Conservation (phyloP, 2,329 filamentous ascomycete species). For the Colletotrichum sansevieriae region DNA sequence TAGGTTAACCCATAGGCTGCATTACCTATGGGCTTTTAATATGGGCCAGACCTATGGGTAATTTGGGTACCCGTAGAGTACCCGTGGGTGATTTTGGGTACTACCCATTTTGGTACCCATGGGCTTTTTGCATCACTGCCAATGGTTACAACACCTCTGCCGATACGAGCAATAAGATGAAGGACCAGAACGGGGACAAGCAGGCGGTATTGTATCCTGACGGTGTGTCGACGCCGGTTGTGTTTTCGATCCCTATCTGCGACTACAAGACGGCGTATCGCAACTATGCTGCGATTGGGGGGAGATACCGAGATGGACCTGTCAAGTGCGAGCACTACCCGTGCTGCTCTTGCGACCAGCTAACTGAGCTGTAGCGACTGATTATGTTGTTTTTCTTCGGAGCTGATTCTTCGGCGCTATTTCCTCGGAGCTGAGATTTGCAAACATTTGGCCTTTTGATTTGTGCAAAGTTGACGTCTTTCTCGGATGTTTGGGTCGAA, state of each 20-base stretch:
- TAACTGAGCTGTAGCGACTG: background rate
- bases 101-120: too few species aligned
- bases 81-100: too few species aligned
- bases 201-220: background rate
- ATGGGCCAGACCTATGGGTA: too few species aligned
- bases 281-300: background rate
- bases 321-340: background rate
- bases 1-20: too few species aligned
- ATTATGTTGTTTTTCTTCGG: background rate
- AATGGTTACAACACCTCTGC: slow-evolving; percentile 8
- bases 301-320: background rate
- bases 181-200: background rate
- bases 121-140: too few species aligned
- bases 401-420: too few species aligned
- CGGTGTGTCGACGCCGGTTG: background rate
- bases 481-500: too few species aligned
- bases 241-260: background rate
- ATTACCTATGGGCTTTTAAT: too few species aligned
- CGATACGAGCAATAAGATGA: background rate
- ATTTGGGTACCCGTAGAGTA: too few species aligned
- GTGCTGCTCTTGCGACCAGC: background rate
- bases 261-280: background rate
- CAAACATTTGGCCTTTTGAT: too few species aligned
- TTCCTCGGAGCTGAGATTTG: too few species aligned
- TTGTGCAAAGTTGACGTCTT: too few species aligned